Evolutionary conservation across 495 filamentous ascomycete genomes (phyloP).

Genomic region (Zalerion maritima): DNA sequence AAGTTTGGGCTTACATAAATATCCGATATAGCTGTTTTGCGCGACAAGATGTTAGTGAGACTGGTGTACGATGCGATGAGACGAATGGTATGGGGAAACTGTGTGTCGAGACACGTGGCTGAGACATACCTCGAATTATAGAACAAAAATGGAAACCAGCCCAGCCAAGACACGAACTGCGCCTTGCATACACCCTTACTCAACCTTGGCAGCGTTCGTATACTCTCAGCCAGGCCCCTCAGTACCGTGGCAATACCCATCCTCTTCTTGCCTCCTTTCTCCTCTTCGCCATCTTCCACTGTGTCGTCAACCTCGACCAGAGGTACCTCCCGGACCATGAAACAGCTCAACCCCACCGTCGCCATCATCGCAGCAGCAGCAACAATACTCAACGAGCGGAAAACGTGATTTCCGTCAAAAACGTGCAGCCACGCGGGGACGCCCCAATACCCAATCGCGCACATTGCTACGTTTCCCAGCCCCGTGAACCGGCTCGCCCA

Average conservation of each 20-base stretch:
- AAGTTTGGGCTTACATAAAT: no score
- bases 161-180: slow-evolving; percentile 6
- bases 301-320: no score
- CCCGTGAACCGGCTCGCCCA: slow-evolving; percentile 8
- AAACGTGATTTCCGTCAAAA: slow-evolving; percentile 1
- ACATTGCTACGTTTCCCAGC: slow-evolving; percentile 8
- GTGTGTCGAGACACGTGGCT: no score
- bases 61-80: no score
- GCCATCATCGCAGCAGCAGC: neutral
- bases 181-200: slow-evolving; percentile 1
- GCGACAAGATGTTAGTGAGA: no score
- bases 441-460: neutral
- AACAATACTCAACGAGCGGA: slow-evolving; percentile 3
- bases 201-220: neutral
- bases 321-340: slow-evolving; percentile 2
- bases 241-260: neutral
- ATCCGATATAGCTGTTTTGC: no score
- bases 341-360: slow-evolving; percentile 1
- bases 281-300: no score
- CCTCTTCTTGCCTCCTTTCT: neutral
- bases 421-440: neutral
- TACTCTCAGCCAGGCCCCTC: neutral
- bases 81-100: no score
- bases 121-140: slow-evolving; percentile 7
- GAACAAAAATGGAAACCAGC: slow-evolving; percentile 6